Evolutionary conservation across 352 stramenopile species (phyloP).

Genomic region (Aphanomyces cochlioides): DNA sequence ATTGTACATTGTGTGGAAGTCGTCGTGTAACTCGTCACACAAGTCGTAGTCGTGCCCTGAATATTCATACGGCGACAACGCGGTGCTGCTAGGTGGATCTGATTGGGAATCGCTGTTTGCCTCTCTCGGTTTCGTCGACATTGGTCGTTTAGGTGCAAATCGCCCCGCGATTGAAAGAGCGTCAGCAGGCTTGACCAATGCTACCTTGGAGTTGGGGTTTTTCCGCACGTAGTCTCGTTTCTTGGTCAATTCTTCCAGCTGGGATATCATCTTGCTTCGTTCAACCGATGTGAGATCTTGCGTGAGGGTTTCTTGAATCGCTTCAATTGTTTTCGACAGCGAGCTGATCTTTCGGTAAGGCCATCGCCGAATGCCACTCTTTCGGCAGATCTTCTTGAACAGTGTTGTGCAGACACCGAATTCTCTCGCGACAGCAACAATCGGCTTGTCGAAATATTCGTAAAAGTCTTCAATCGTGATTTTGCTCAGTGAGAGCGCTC

Average conservation of each 20-base stretch:
- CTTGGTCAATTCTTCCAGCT: constrained; percentile 14
- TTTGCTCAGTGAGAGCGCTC: constrained; percentile 12
- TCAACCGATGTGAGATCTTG: not conserved
- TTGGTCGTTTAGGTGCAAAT: not conserved
- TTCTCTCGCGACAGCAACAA: constrained; percentile 48
- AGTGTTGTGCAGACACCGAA: constrained; percentile 65
- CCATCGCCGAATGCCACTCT: constrained; percentile 60
- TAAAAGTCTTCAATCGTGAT: constrained; percentile 22
- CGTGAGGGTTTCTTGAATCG: constrained; percentile 36
- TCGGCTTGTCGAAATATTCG: constrained; percentile 48
- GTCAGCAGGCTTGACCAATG: constrained; percentile 8
- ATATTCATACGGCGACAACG: not conserved
- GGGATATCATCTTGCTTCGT: not conserved
- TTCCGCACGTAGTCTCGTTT: constrained; percentile 15
- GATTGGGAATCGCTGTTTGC: not conserved
- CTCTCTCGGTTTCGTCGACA: not conserved
- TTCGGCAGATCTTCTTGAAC: constrained; percentile 65
- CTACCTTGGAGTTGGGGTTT: constrained; percentile 17
- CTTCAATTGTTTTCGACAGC: constrained; percentile 54
- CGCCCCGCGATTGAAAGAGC: not conserved
- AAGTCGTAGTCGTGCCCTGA: not conserved
- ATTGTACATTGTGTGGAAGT: constrained; percentile 2
- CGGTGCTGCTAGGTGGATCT: not conserved
- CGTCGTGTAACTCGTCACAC: not conserved
- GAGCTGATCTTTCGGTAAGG: constrained; percentile 56